Conservation (phyloP, 768 basidiomycete genomes). For the Tylopilus plumbeoviolaceoides region DNA sequence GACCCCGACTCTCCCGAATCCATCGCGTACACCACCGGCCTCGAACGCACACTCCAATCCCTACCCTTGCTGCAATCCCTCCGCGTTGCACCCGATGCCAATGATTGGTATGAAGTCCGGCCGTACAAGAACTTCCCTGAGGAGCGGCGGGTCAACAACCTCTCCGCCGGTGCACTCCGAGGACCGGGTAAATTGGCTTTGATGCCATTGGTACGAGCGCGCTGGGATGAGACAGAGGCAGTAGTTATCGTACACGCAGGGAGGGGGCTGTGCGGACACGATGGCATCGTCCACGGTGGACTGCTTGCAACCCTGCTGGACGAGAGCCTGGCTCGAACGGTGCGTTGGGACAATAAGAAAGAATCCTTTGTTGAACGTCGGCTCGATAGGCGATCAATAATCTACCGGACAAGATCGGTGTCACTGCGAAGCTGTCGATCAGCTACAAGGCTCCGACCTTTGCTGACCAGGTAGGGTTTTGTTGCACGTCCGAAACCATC, state of each 20-base stretch:
- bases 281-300: conserved; percentile 94
- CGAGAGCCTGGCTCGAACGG: conserved; percentile 77
- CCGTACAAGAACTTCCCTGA: conserved; percentile 71
- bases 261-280: conserved; percentile 83
- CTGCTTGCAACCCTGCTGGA: conserved; percentile 87
- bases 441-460: conserved; percentile 85
- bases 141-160: conserved; percentile 71
- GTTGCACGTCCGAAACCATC: neutral
- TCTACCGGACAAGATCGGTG: conserved; percentile 85
- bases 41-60: conserved; percentile 68
- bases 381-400: conserved; percentile 69
- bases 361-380: conserved; percentile 4
- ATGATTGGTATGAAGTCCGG: conserved; percentile 73
- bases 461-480: conserved; percentile 68
- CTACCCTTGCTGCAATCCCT: conserved; percentile 56
- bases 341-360: conserved; percentile 33
- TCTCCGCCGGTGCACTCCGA: conserved; percentile 80
- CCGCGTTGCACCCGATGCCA: conserved; percentile 44
- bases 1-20: conserved; percentile 55
- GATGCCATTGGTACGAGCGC: conserved; percentile 69
- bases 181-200: conserved; percentile 87
- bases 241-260: conserved; percentile 78
- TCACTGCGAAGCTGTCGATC: conserved; percentile 81
- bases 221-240: conserved; percentile 71
- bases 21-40: conserved; percentile 46